phyloP scores from a whole-genome alignment of 495 filamentous ascomycete species.

The Annulohypoxylon nitens region DNA sequence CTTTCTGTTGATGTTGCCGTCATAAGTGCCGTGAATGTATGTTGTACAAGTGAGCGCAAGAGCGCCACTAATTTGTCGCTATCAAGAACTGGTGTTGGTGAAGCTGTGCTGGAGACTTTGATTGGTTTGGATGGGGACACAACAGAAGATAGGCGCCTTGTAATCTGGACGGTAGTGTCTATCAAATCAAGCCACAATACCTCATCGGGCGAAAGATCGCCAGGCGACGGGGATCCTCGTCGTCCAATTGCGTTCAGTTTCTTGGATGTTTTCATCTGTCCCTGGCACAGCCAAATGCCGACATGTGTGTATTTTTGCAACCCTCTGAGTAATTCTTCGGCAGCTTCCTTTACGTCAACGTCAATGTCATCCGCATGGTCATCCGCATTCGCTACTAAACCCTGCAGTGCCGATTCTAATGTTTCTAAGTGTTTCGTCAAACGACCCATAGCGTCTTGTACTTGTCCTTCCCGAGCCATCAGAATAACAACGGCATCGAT shows the following conservation, averaged over 20 bases:
- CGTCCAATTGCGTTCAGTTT: slow-evolving; percentile 51
- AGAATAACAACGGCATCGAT: slow-evolving; percentile 94
- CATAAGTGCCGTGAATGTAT: slow-evolving; percentile 89
- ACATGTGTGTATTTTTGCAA: slow-evolving; percentile 90
- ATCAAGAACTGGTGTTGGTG: slow-evolving; percentile 50
- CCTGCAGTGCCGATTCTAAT: slow-evolving; percentile 81
- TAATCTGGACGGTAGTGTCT: slow-evolving; percentile 83
- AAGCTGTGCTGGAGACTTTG: slow-evolving; percentile 42
- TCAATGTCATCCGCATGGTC: slow-evolving; percentile 65
- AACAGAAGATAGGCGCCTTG: slow-evolving; percentile 65
- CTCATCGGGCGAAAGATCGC: slow-evolving; percentile 81
- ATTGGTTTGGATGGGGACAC: slow-evolving; percentile 47
- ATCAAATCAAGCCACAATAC: slow-evolving; percentile 91
- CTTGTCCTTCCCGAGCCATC: slow-evolving; percentile 89
- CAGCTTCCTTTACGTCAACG: slow-evolving; percentile 60
- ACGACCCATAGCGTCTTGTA: slow-evolving; percentile 84
- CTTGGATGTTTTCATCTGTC: slow-evolving; percentile 78
- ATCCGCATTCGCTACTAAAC: slow-evolving; percentile 70
- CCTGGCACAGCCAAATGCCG: slow-evolving; percentile 95
- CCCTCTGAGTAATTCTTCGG: slow-evolving; percentile 75
- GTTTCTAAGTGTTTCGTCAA: slow-evolving; percentile 82
- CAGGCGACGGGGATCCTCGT: slow-evolving; percentile 65
- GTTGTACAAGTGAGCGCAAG: slow-evolving; percentile 85
- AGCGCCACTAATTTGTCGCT: slow-evolving; percentile 69
- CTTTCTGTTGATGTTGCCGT: slow-evolving; percentile 69